Evolutionary conservation across 306 rosid genomes (phyloP).

Genomic region (Begonia loranthoides): DNA sequence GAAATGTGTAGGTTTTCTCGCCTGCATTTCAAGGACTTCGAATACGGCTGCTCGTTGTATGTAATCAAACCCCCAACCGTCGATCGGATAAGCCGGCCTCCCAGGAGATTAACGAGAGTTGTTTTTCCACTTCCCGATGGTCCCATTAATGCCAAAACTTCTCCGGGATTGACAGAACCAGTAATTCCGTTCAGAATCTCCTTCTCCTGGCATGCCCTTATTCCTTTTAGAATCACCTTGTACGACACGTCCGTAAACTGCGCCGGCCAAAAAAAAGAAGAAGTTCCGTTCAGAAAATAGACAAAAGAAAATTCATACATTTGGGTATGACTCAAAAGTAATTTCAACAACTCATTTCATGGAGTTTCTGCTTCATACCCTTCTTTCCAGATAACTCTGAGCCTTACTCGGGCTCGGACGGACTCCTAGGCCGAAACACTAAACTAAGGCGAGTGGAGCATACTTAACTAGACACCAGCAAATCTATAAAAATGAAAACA

Average conservation of each 20-base stretch:
- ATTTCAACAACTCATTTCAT: no score
- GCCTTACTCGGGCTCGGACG: no score
- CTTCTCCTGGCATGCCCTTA: slow-evolving; percentile 58
- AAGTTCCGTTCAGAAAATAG: background rate
- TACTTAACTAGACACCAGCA: no score
- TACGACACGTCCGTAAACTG: slow-evolving; percentile 84
- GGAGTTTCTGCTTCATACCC: no score
- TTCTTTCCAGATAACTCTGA: no score
- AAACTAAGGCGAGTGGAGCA: no score
- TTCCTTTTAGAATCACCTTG: slow-evolving; percentile 62
- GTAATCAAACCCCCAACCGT: slow-evolving; percentile 46
- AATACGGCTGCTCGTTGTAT: slow-evolving; percentile 71
- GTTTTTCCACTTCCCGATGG: slow-evolving; percentile 99
- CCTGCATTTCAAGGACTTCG: slow-evolving; percentile 85
- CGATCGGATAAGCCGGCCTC: slow-evolving; percentile 46
- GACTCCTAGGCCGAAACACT: no score
- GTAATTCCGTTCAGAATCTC: slow-evolving; percentile 70
- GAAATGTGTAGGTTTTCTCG: slow-evolving; percentile 6
- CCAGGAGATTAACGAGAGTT: slow-evolving; percentile 64
- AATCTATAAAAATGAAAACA: no score
- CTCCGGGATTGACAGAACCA: slow-evolving; percentile 80
- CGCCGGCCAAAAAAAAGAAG: slow-evolving; percentile 4
- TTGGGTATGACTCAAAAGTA: no score
- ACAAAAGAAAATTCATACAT: no score
- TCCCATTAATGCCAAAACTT: slow-evolving; percentile 94